phyloP scores from a whole-genome alignment of 108 stramenopile genomes.

The Conticribra weissflogii region DNA sequence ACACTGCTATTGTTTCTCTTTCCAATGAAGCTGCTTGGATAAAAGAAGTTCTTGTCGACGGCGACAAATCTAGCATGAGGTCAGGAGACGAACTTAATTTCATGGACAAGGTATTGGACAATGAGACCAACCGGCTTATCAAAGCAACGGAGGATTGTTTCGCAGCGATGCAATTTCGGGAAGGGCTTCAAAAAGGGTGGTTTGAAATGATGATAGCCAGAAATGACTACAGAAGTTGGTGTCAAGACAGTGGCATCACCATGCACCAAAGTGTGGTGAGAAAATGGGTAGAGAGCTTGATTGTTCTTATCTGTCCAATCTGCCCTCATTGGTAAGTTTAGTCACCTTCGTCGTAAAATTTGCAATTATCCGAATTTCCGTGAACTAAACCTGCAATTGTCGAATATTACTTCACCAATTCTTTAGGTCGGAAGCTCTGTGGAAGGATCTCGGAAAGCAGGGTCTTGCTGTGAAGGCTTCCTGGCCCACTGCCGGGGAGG shows the following conservation, averaged over 20 bases:
- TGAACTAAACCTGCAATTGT: conserved; percentile 6
- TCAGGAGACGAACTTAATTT: conserved; percentile 66
- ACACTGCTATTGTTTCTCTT: conserved; percentile 88
- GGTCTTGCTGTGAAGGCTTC: conserved; percentile 86
- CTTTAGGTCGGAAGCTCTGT: conserved; percentile 73
- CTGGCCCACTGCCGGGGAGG: conserved; percentile 84
- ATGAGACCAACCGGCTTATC: conserved; percentile 90
- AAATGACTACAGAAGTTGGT: conserved; percentile 94
- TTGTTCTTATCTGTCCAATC: conserved; percentile 90
- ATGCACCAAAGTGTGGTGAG: conserved; percentile 84
- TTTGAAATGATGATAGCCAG: conserved; percentile 91
- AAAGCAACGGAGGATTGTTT: conserved; percentile 63
- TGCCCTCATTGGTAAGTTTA: conserved; percentile 89
- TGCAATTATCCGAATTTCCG: conserved; percentile 5
- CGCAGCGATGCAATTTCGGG: conserved; percentile 86
- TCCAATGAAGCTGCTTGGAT: conserved; percentile 89
- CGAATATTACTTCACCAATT: not conserved
- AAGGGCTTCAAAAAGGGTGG: conserved; percentile 93
- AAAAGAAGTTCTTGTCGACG: conserved; percentile 61
- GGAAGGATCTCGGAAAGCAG: conserved; percentile 74
- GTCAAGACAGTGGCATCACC: conserved; percentile 77
- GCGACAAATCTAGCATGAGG: conserved; percentile 50
- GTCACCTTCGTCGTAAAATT: not conserved
- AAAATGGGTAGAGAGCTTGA: conserved; percentile 73
- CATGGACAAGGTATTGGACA: conserved; percentile 90